These are phyloP conservation scores for Phytophthora pluvialis DNA, from an alignment of 352 stramenopile species.

Conservation along the genomic window DNA sequence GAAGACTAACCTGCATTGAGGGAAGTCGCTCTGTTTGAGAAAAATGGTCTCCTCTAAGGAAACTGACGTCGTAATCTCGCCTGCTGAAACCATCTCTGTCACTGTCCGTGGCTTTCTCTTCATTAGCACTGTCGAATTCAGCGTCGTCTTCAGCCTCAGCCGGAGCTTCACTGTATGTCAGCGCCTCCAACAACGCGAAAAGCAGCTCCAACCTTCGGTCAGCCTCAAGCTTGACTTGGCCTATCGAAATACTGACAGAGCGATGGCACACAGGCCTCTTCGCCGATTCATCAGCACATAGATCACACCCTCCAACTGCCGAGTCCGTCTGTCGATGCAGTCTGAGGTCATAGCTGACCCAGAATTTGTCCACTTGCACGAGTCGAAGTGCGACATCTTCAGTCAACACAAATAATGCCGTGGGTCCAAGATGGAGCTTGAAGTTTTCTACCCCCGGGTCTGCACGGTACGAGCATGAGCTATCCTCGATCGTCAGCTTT, in stretches of 20 bases:
- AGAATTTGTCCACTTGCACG: conserved; percentile 84
- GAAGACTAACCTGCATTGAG: conserved; percentile 70
- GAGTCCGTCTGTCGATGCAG: conserved; percentile 56
- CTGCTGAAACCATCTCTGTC: conserved; percentile 22
- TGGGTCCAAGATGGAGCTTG: conserved; percentile 76
- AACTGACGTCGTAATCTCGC: conserved; percentile 41
- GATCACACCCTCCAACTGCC: conserved; percentile 46
- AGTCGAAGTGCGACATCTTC: conserved; percentile 88
- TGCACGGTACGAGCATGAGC: conserved; percentile 67
- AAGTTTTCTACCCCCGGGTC: conserved; percentile 69
- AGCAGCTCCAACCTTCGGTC: conserved; percentile 82
- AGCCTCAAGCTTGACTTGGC: conserved; percentile 87
- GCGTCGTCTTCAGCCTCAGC: conserved; percentile 37
- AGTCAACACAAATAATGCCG: conserved; percentile 83
- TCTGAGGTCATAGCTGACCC: conserved; percentile 76
- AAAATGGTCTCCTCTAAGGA: conserved; percentile 31
- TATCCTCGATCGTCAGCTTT: conserved; percentile 87
- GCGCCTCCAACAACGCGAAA: conserved; percentile 79
- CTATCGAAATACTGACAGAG: conserved; percentile 66
- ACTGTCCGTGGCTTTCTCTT: conserved; percentile 42
- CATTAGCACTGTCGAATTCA: conserved; percentile 36
- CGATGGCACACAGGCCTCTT: conserved; percentile 68
- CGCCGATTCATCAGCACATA: conserved; percentile 70
- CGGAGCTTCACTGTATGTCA: conserved; percentile 53
- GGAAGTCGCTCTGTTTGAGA: conserved; percentile 62